phyloP scores from a whole-genome alignment of 2,329 filamentous ascomycete species.

The Biscogniauxia mediterranea region DNA sequence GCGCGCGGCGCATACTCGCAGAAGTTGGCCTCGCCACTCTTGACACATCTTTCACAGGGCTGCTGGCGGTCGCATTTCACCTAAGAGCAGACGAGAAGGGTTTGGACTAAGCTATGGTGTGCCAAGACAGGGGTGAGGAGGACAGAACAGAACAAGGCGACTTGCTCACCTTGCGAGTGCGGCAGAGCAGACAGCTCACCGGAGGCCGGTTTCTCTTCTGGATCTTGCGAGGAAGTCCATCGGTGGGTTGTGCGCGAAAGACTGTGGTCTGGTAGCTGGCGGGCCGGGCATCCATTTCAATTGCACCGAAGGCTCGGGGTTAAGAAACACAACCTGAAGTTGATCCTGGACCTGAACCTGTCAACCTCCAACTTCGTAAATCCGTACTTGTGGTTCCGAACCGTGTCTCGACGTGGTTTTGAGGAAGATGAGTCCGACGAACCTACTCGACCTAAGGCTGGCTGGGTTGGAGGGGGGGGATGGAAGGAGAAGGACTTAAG shows the following conservation, averaged over 20 bases:
- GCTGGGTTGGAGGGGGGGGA: not conserved
- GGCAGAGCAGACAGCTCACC: conserved; percentile 35
- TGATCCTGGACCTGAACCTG: no score
- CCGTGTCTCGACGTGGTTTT: no score
- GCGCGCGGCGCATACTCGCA: conserved; percentile 38
- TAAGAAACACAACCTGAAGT: conserved; percentile 8
- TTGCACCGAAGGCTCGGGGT: conserved; percentile 23
- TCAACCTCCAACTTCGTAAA: no score
- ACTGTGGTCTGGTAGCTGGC: conserved; percentile 34
- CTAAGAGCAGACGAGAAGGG: conserved; percentile 14
- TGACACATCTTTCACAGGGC: conserved; percentile 40
- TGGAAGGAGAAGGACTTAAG: conserved; percentile 20
- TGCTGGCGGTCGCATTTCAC: conserved; percentile 40
- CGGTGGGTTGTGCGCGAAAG: conserved; percentile 36
- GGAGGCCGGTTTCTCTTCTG: conserved; percentile 38
- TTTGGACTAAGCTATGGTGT: not conserved
- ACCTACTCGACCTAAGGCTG: not conserved
- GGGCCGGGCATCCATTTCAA: conserved; percentile 30
- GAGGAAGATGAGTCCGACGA: no score
- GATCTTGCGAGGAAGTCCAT: conserved; percentile 36
- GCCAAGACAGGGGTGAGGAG: conserved; percentile 8
- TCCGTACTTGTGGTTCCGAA: no score
- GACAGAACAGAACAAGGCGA: not conserved
- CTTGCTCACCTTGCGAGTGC: conserved; percentile 34
- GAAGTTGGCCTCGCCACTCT: conserved; percentile 36